Percentiles rank a stretch among this genome's conserved stretches.
Conservation (phyloP, 2,329 filamentous ascomycete genomes). For the Paracamarosporium sp. region DNA sequence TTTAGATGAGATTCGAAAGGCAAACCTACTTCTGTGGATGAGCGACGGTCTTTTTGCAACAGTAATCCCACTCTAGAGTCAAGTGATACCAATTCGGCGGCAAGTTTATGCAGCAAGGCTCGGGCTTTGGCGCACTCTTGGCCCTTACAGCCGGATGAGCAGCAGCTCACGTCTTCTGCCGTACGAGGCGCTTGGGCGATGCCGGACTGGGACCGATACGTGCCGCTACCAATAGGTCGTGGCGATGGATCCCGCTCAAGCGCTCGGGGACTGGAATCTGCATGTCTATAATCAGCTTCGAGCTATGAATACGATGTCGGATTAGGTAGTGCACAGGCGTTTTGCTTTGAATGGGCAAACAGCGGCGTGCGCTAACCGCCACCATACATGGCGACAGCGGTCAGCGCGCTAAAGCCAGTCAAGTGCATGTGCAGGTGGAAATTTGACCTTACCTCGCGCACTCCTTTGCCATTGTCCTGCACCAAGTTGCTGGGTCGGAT, state of each 20-base stretch:
- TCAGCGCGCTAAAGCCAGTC: constrained; percentile 15
- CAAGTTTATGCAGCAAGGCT: constrained; percentile 31
- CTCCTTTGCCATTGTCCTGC: constrained; percentile 15
- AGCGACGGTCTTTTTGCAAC: constrained; percentile 24
- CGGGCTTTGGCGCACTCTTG: constrained; percentile 31
- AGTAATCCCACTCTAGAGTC: constrained; percentile 26
- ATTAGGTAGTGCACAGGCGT: constrained; percentile 10
- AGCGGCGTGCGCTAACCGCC: constrained; percentile 14
- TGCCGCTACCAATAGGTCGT: constrained; percentile 22
- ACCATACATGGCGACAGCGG: constrained; percentile 12
- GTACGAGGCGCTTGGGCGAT: constrained; percentile 27
- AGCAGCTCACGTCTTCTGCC: constrained; percentile 28
- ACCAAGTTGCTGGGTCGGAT: constrained; percentile 22
- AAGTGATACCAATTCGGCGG: constrained; percentile 25
- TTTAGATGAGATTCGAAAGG: constrained; percentile 1
- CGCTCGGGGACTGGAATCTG: constrained; percentile 18
- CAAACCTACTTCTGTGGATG: constrained; percentile 28
- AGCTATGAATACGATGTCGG: constrained; percentile 20
- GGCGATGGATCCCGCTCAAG: constrained; percentile 23
- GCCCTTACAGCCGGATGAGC: constrained; percentile 30
- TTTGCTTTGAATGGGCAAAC: constrained; percentile 11
- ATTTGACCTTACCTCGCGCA: constrained; percentile 24
- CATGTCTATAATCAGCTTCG: constrained; percentile 29
- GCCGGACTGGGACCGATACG: constrained; percentile 21
- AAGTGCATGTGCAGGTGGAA: constrained; percentile 7